Evolutionary conservation across 2,329 filamentous ascomycete species (phyloP).

Genomic region (Nigrospora oryzae): DNA sequence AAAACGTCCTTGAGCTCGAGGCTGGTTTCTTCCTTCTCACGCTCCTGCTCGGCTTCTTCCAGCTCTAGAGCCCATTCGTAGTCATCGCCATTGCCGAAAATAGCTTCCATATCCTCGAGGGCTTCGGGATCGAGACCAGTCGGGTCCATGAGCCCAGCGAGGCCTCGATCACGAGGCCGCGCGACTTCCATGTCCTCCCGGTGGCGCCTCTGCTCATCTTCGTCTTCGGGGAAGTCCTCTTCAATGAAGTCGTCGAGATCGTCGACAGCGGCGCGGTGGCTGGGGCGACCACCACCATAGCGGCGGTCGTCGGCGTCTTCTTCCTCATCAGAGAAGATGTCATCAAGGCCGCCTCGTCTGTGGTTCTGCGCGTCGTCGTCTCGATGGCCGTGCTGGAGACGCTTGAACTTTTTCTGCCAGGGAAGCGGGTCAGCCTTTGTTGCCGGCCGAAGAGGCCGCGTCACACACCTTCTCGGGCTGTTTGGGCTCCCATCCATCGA

Average conservation of each 20-base stretch:
- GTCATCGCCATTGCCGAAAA: constrained; percentile 92
- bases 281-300: constrained; percentile 34
- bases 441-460: background rate
- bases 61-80: constrained; percentile 90
- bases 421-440: constrained; percentile 10
- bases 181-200: constrained; percentile 85
- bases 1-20: constrained; percentile 97
- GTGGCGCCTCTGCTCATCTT: constrained; percentile 65
- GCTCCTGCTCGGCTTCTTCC: constrained; percentile 78
- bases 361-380: constrained; percentile 59
- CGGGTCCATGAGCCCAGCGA: constrained; percentile 65
- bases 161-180: constrained; percentile 63
- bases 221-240: constrained; percentile 85
- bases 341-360: constrained; percentile 67
- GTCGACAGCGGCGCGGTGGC: constrained; percentile 56
- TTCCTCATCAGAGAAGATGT: constrained; percentile 95
- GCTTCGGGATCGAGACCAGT: constrained; percentile 85
- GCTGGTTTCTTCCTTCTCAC: constrained; percentile 69
- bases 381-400: constrained; percentile 84
- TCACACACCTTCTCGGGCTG: constrained; percentile 54
- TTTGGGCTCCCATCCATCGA: constrained; percentile 60
- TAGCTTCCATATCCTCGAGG: constrained; percentile 90
- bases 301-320: constrained; percentile 55
- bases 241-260: constrained; percentile 97
- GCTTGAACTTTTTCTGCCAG: constrained; percentile 80